Evolutionary conservation across 352 stramenopile species (phyloP), one percentile per base, ranked within the genome.

Genomic region (Globisporangium perplexum): DNA sequence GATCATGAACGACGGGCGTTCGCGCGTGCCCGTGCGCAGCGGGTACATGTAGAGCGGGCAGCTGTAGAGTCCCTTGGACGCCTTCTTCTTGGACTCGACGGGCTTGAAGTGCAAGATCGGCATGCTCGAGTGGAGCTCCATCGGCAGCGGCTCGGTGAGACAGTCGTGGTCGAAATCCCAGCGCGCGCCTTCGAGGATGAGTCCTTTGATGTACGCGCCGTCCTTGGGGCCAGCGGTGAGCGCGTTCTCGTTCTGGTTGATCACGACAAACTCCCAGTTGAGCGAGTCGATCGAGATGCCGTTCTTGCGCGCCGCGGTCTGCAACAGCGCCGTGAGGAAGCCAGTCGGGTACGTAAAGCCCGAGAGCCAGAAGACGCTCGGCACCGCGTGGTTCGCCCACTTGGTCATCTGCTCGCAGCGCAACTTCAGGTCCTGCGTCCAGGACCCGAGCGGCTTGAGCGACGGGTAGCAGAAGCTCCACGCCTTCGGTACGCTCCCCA

Each of bases 21-120:
- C 93, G 23, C 92, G 79, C 11, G 92, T 98, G 24, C 95, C 95
- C 0, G 93, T 98, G 20, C 95, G 85, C n/a, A 98, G 68, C 20
- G 95, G 95, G 47, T 98, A 98, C 68, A 98, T 87, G 65, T 98
- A 98, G 30, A 98, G 65, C 3, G 95, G 95, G 46, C 95, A 98
- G 53, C 71, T 87, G 61, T 98, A 98, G 36, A 96, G 69, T 0
- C 86, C 89, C 53, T 98, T 97, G 45, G 75, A 65, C 14, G 83
- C 65, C 53, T 98, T 98, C 59, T 97, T 97, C 66, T 98, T 98
- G 50, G 71, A 82, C 52, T 98, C 92, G 10, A 97, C 93, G 1
- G 95, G 95, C 62, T 97, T 97, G 70, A 98, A 98, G 55, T 98
- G 94, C 47, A 98, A 65, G 48, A 97, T 95, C 2, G 93, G 93